Conservation (phyloP, 208 protist species). For the Crithidia bombi region DNA sequence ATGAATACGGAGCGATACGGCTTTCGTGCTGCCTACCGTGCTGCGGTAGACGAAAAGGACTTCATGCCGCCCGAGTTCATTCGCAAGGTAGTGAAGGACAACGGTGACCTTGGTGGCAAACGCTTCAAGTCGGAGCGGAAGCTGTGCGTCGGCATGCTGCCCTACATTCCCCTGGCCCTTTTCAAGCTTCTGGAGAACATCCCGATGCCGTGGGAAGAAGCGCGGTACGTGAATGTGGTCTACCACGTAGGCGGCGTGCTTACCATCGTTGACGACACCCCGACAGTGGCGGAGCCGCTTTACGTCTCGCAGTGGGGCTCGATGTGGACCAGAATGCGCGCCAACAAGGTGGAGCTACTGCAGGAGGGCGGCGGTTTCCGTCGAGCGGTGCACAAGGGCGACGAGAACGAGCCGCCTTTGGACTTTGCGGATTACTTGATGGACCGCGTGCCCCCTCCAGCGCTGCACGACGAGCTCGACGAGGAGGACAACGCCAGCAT, state of each 20-base stretch:
- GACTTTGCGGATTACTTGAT: slow-evolving; percentile 99
- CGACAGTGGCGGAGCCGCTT: slow-evolving; percentile 98
- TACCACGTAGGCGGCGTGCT: slow-evolving; percentile 99
- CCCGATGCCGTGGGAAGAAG: slow-evolving; percentile 99
- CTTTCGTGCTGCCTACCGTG: slow-evolving; percentile 69
- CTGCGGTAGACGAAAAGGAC: slow-evolving; percentile 73
- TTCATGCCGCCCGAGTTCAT: slow-evolving; percentile 98
- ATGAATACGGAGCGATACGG: slow-evolving; percentile 76
- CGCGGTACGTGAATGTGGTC: slow-evolving; percentile 97
- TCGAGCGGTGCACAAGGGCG: slow-evolving; percentile 98
- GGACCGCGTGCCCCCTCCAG: slow-evolving; percentile 96
- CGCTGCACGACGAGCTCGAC: slow-evolving; percentile 97
- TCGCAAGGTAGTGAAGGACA: slow-evolving; percentile 99
- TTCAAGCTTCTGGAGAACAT: slow-evolving; percentile 99
- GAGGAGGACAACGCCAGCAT: slow-evolving; percentile 98
- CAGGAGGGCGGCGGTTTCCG: slow-evolving; percentile 81
- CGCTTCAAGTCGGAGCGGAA: slow-evolving; percentile 99
- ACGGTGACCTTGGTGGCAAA: slow-evolving; percentile 98
- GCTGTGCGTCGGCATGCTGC: slow-evolving; percentile 99
- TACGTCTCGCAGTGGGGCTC: slow-evolving; percentile 99
- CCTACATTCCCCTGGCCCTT: slow-evolving; percentile 99
- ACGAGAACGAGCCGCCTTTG: slow-evolving; percentile 99
- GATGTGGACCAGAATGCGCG: slow-evolving; percentile 99
- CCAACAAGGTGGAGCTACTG: slow-evolving; percentile 96
- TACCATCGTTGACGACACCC: slow-evolving; percentile 99